Evolutionary conservation across 2,329 filamentous ascomycete genomes (phyloP), one percentile per base, ranked within the genome.

Genomic region (Paecilomyces dactylethromorphus): DNA sequence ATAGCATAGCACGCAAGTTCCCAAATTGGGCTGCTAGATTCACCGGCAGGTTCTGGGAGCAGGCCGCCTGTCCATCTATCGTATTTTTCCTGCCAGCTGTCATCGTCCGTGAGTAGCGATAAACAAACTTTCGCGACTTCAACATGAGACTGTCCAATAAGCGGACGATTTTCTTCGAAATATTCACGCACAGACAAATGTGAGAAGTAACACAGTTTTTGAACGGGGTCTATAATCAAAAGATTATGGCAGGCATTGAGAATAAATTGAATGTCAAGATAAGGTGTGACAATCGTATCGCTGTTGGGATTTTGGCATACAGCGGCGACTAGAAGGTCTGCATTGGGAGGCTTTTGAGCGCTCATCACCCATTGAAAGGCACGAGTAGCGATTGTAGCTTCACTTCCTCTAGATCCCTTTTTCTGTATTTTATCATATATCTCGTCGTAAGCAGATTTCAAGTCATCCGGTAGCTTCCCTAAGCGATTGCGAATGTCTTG

Each of bases 361-460:
- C 61, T 63, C 65, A 68, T 66, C 10, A 69, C 62, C 68, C 66
- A 69, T 55, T 63, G 56, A 52, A 68, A 65, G 18, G 67, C 67
- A 7, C 68, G 65, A 52, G 54, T 45, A 15, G 60, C 63, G 15
- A 64, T 31, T 12, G 63, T 57, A 29, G 60, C 58, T 55, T 60
- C 59, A 8, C 39, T 57, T 56, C 54, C 60, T 22, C 63, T 56
- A n/a, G 45, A 5, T 3, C 4, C 32, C 10, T 33, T 33, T 12
- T 55, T 57, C 7, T 55, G 56, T 50, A 68, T 68, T 24, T 31
- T 29, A 2, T 53, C 32, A 33, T 50, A 58, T 3, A 73, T 70
- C 35, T 71, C 68, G 50, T 72, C 66, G 56, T 74, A 74, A 11
- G 69, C 61, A 7, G 53, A 56, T 35, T 68, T 59, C 11, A 74